Percentiles rank a stretch among this genome's conserved stretches.
These are phyloP conservation scores for Sanghuangporus sanghuang DNA, from an alignment of 1,284 basidiomycete species.

Conservation along the genomic window DNA sequence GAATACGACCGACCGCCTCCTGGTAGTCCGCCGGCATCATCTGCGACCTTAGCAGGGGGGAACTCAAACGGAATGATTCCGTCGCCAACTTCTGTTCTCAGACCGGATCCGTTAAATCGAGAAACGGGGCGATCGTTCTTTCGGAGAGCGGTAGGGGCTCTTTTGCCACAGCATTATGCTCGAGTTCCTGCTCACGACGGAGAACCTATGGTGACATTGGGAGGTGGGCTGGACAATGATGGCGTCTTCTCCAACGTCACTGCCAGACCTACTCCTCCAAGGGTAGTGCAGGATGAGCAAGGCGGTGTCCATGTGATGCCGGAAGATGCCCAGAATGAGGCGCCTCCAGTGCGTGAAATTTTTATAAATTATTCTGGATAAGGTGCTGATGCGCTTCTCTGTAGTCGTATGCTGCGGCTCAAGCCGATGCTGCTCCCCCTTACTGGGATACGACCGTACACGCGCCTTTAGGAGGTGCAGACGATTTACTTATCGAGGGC, in stretches of 20 bases:
- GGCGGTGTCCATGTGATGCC: constrained; percentile 67
- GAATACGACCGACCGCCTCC: constrained; percentile 73
- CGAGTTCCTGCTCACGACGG: constrained; percentile 44
- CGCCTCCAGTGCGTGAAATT: constrained; percentile 67
- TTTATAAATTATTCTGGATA: not conserved
- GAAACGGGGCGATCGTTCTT: constrained; percentile 46
- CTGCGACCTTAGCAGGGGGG: constrained; percentile 62
- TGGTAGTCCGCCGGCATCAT: constrained; percentile 69
- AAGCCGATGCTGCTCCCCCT: constrained; percentile 87
- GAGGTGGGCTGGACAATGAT: constrained; percentile 83
- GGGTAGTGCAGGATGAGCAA: constrained; percentile 43
- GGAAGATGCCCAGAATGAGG: constrained; percentile 77
- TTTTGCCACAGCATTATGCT: constrained; percentile 73
- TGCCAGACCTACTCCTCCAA: constrained; percentile 70
- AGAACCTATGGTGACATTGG: constrained; percentile 32
- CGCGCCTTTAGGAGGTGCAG: constrained; percentile 51
- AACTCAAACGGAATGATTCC: constrained; percentile 80
- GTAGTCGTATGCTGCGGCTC: constrained; percentile 84
- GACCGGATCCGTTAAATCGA: constrained; percentile 14
- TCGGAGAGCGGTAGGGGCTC: constrained; percentile 55
- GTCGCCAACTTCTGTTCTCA: constrained; percentile 1
- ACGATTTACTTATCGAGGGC: constrained; percentile 70
- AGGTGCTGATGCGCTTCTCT: constrained; percentile 1
- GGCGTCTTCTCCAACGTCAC: constrained; percentile 96
- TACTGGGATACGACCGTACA: constrained; percentile 98